A percentile compares a stretch with the other conserved stretches of the same genome.
Evolutionary conservation across 2,329 filamentous ascomycete species (phyloP).

Genomic region (Scedosporium minutisporum): DNA sequence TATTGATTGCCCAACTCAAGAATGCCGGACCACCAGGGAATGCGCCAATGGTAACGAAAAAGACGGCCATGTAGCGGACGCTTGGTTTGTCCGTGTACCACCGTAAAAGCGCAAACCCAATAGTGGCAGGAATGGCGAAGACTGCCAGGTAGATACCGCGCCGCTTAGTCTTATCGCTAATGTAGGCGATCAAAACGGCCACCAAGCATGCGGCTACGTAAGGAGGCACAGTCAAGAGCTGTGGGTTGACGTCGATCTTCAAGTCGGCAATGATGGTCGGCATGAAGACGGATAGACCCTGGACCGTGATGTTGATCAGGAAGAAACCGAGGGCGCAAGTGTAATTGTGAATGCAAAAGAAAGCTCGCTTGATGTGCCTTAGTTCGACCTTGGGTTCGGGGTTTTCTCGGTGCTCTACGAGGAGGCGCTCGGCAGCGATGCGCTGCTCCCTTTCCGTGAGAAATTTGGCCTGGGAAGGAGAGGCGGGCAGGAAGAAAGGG

Average conservation of each 20-base stretch:
- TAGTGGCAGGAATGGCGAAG: slow-evolving; percentile 31
- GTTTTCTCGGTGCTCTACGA: slow-evolving; percentile 35
- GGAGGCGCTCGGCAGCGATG: slow-evolving; percentile 43
- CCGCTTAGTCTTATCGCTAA: slow-evolving; percentile 20
- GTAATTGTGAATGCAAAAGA: slow-evolving; percentile 49
- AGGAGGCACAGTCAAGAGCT: slow-evolving; percentile 34
- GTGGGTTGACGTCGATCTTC: slow-evolving; percentile 26
- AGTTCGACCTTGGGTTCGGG: slow-evolving; percentile 35
- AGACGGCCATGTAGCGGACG: slow-evolving; percentile 42
- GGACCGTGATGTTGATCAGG: slow-evolving; percentile 50
- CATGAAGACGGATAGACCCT: slow-evolving; percentile 40
- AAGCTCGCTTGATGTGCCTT: slow-evolving; percentile 38
- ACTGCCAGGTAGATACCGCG: slow-evolving; percentile 30
- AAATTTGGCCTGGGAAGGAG: slow-evolving; percentile 36
- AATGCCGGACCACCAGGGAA: slow-evolving; percentile 50
- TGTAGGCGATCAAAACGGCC: slow-evolving; percentile 19
- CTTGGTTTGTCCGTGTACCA: slow-evolving; percentile 27
- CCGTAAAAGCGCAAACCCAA: slow-evolving; percentile 42
- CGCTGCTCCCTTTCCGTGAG: slow-evolving; percentile 41
- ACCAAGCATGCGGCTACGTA: slow-evolving; percentile 31
- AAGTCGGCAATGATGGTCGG: slow-evolving; percentile 36
- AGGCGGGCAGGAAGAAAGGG: slow-evolving; percentile 41
- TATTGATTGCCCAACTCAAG: slow-evolving; percentile 50
- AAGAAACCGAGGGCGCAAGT: slow-evolving; percentile 50
- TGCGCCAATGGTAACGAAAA: slow-evolving; percentile 44